Evolutionary conservation across 495 filamentous ascomycete species (phyloP), one percentile per base, ranked within the genome.

Genomic region (Rusavskia elegans): DNA sequence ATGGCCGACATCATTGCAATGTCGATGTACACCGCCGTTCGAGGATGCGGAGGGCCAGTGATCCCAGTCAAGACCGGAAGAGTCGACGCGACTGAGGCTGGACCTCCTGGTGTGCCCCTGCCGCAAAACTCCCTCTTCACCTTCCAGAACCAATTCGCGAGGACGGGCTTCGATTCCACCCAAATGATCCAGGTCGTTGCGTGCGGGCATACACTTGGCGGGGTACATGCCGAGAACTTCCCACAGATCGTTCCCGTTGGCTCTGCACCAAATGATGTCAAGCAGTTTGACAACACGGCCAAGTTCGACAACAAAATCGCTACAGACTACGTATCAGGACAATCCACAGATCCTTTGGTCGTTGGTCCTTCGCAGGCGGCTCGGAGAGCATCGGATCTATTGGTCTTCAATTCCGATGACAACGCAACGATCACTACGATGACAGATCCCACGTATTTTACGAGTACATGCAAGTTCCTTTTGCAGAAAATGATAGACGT

Each of bases 131-230:
- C 70, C 10, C 61, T 68, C 14, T 61, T 59, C 20, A 74, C 67
- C 3, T 81, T 81, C 54, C 58, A 66, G 45, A 66, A 71, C 45
- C 76, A 79, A 59, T 82, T 80, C 56, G 42, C 60, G 27, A 68
- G 76, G 49, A 77, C 78, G 71, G 78, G 78, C 11, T 80, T 78
- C 60, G 70, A 61, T 50, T 56, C 50, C 9, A 62, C 67, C 0
- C 72, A 80, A 54, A 81, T 81, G 77, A 79, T 82, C 42, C 71
- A 73, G 53, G 65, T 78, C 42, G 70, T 68, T 14, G 79, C 78
- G n/a, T 82, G 79, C 53, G 79, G 79, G 5, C 79, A 82, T 59
- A 76, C 73, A 5, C 63, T 82, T 32, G 79, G 79, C 19, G 75
- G 75, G 17, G 77, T 81, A 10, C 78, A 82, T 61, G 66, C 67